phyloP scores from a whole-genome alignment of 2,329 filamentous ascomycete genomes.

The Fusarium sp. region DNA sequence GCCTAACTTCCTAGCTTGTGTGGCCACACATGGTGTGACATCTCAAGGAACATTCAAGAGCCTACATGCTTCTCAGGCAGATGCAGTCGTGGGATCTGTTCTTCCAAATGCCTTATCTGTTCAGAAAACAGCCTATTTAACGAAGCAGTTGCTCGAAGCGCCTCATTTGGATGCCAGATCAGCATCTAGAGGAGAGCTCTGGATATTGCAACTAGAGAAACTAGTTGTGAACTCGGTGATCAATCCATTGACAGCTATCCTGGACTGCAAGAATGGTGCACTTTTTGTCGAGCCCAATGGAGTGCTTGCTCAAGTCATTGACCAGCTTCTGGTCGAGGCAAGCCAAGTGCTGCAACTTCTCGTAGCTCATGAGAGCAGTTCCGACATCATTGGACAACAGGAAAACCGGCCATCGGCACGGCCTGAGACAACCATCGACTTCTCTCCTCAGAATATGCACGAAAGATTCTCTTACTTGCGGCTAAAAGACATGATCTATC shows the following conservation, averaged over 20 bases:
- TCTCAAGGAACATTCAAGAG: constrained; percentile 65
- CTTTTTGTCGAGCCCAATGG: constrained; percentile 71
- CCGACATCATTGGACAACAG: constrained; percentile 54
- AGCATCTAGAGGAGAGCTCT: constrained; percentile 61
- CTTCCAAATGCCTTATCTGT: constrained; percentile 45
- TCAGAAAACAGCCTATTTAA: constrained; percentile 55
- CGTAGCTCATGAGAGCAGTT: constrained; percentile 68
- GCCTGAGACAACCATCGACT: constrained; percentile 22
- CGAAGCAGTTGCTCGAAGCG: constrained; percentile 58
- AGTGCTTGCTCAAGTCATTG: constrained; percentile 71
- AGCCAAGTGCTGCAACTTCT: constrained; percentile 78
- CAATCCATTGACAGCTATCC: constrained; percentile 86
- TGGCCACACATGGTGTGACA: constrained; percentile 69
- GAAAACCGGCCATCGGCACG: constrained; percentile 3
- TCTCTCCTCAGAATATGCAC: constrained; percentile 39
- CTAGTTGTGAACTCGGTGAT: constrained; percentile 84
- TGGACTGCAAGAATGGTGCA: constrained; percentile 82
- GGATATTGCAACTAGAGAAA: constrained; percentile 83
- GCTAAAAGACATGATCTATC: constrained; percentile 62
- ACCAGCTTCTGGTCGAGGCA: constrained; percentile 79
- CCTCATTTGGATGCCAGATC: constrained; percentile 58
- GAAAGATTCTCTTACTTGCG: constrained; percentile 60
- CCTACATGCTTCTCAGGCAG: constrained; percentile 65
- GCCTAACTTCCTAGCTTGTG: constrained; percentile 80
- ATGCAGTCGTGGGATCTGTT: constrained; percentile 63